phyloP scores from a whole-genome alignment of 1,284 basidiomycete genomes.

The Amylostereum areolatum region DNA sequence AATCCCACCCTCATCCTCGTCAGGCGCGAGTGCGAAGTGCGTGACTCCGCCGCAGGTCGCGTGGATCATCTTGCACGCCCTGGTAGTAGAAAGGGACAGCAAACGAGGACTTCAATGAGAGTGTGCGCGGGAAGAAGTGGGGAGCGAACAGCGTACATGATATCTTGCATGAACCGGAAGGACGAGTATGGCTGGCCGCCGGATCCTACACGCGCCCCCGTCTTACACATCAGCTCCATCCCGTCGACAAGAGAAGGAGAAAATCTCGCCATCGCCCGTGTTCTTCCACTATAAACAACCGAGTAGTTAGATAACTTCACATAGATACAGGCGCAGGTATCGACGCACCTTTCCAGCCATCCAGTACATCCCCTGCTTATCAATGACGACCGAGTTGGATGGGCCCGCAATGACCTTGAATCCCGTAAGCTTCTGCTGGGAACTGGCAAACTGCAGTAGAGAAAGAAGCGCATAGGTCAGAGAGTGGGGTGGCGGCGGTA shows the following conservation, averaged over 20 bases:
- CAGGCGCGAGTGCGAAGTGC: constrained; percentile 73
- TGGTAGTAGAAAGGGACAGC: constrained; percentile 16
- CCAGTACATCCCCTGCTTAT: constrained; percentile 79
- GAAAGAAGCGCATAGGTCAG: constrained; percentile 2
- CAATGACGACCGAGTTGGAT: constrained; percentile 78
- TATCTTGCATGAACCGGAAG: constrained; percentile 78
- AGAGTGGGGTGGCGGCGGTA: background rate
- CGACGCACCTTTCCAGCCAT: constrained; percentile 70
- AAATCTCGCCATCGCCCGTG: constrained; percentile 73
- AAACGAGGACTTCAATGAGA: constrained; percentile 2
- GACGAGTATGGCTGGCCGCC: constrained; percentile 77
- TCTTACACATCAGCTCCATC: too few relatives aligned
- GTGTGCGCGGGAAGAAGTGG: constrained; percentile 3
- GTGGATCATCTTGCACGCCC: constrained; percentile 67
- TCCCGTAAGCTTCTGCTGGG: constrained; percentile 61
- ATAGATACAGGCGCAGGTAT: constrained; percentile 4
- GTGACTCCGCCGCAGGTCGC: constrained; percentile 85
- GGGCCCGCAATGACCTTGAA: constrained; percentile 73
- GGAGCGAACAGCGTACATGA: constrained; percentile 44
- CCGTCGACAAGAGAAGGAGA: constrained; percentile 6
- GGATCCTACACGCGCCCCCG: constrained; percentile 42
- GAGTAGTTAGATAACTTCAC: constrained; percentile 2
- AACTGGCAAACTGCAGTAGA: constrained; percentile 58
- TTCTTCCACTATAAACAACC: constrained; percentile 74
- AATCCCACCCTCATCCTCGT: constrained; percentile 55